Evolutionary conservation across 441 rosid species (phyloP).

Genomic region (Gossypium schwendimanii): DNA sequence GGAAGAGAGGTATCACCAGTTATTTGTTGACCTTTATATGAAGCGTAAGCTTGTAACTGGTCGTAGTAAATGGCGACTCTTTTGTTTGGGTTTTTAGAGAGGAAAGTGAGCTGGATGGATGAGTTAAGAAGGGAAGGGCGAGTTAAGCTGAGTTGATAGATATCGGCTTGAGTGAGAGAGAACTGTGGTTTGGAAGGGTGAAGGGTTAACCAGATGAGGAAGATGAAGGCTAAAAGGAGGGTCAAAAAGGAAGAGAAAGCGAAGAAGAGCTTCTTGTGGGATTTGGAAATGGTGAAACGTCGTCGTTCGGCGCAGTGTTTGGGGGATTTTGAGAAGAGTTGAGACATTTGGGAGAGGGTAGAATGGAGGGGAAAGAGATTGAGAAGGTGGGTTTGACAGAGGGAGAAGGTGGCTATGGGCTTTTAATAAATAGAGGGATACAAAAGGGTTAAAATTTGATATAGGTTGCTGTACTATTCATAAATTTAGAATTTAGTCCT

Average conservation of each 20-base stretch:
- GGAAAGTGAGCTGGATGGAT: constrained; percentile 51
- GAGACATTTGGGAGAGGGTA: constrained; percentile 50
- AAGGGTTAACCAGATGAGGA: constrained; percentile 44
- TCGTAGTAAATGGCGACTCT: constrained; percentile 65
- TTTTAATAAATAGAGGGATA: constrained; percentile 17
- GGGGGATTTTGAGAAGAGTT: constrained; percentile 34
- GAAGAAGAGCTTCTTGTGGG: constrained; percentile 39
- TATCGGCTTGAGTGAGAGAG: constrained; percentile 39
- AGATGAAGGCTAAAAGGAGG: constrained; percentile 30
- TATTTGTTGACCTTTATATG: constrained; percentile 61
- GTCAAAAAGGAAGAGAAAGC: constrained; percentile 32
- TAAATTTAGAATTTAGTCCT: neutral
- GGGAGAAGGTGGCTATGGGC: constrained; percentile 13
- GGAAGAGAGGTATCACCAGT: constrained; percentile 39
- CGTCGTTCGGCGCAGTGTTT: constrained; percentile 44
- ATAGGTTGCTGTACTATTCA: neutral
- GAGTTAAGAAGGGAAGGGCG: constrained; percentile 45
- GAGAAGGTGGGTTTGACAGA: constrained; percentile 13
- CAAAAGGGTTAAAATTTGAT: constrained; percentile 10
- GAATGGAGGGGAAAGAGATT: neutral
- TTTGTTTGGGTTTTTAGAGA: constrained; percentile 44
- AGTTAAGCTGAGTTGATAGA: constrained; percentile 49
- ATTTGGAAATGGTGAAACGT: constrained; percentile 20
- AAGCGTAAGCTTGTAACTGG: constrained; percentile 38
- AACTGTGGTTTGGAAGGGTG: constrained; percentile 54